Base-by-base conservation (phyloP, 352 stramenopile species). In the Globisporangium polare region DNA sequence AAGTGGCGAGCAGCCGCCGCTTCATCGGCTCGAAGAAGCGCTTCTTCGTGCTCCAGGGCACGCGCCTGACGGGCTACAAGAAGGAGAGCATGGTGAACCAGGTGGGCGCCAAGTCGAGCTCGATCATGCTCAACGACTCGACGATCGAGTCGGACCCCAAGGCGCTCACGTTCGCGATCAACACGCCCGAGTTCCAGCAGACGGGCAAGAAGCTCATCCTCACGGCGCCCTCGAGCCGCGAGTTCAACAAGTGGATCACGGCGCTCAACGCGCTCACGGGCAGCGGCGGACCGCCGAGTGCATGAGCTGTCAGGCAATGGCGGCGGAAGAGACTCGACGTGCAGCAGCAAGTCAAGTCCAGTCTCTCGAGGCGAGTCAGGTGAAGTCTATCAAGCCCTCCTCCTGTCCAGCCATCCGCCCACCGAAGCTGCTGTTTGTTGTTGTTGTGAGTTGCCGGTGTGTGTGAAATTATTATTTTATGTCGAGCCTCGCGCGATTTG, bases 161-260 rank as follows among this genome's bases (percentile, higher is more conserved):
- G 29, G 66, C 73, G 27, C 75, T 89, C 35, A 89, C 80, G 13
- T 91, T 94, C 69, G 79, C 75, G 47, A 91, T 94, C 45, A 86
- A 83, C 22, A 92, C 85, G 43, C 83, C 84, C 22, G 85, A 92
- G 58, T 79, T 91, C 43, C 60, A 57, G 26, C 79, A 90, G 65
- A 68, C 78, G 15, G 83, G 83, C 64, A 91, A 92, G 64, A 94
- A 94, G 47, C 73, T 94, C 42, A 89, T 86, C 33, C 69, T 94
- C 39, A 85, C 80, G 37, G 85, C 85, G 46, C 79, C 77, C 18
- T 90, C 81, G 12, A 73, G 75, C 41, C 80, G 85, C 39, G 85
- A 94, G 63, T 94, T 88, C 67, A 94, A 94, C 68, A 94, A 94
- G 60, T 94, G 85, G 85, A 73, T 86, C 49, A 76, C 75, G 15